Conservation (phyloP, 441 rosid species). For the Gossypium trilobum region DNA sequence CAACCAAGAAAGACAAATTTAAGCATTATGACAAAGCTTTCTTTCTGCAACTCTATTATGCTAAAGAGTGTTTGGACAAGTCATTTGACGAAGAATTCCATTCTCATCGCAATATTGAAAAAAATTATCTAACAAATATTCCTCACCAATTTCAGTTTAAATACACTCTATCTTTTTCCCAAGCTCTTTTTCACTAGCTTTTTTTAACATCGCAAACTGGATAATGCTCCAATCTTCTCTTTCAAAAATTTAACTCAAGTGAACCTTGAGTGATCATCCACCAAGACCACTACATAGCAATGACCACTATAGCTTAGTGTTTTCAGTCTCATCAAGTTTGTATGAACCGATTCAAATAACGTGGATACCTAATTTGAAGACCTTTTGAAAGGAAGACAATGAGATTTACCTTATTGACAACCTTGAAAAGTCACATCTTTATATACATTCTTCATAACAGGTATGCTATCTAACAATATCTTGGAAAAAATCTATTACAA, state of each 20-base stretch:
- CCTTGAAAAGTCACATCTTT: too few relatives aligned
- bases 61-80: background rate
- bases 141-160: background rate
- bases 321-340: conserved; percentile 3
- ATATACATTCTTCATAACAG: too few relatives aligned
- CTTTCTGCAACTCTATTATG: background rate
- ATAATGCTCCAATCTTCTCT: background rate
- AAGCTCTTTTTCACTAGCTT: background rate
- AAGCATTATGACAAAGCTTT: background rate
- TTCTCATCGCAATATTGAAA: background rate
- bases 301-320: conserved; percentile 1
- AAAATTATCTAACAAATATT: background rate
- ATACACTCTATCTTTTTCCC: background rate
- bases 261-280: background rate
- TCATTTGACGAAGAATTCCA: background rate
- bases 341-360: background rate
- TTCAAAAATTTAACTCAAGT: conserved; percentile 1
- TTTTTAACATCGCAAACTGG: background rate
- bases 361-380: background rate
- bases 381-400: background rate
- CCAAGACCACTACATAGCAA: background rate
- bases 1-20: background rate
- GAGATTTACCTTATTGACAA: too few relatives aligned
- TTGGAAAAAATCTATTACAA: too few relatives aligned
- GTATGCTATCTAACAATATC: too few relatives aligned